Base-by-base conservation (phyloP, 2,329 filamentous ascomycete genomes). In the Amauroascus verrucosus region DNA sequence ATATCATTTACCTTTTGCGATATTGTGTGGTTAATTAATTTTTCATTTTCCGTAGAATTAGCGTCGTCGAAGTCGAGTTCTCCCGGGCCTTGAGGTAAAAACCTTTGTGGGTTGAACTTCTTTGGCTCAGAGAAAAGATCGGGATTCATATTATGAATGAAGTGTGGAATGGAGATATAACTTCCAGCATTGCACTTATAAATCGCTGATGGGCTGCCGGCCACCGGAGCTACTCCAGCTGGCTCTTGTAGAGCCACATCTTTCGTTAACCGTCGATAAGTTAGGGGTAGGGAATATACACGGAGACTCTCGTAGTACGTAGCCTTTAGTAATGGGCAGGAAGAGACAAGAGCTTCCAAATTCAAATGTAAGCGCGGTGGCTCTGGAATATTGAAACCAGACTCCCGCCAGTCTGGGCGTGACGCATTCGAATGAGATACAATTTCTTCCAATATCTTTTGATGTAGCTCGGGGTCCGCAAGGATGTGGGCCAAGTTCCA, bases 401-500 rank as follows among this genome's bases (percentile, higher is more conserved):
- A 70, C 41, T 67, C 65, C 41, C 65, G 59, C 3, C 63, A 63
- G 33, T 59, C 67, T 7, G 67, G 70, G 2, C 70, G 66, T 2
- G 59, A 59, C 8, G 73, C 65, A 41, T 65, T 65, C 14, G 69
- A 71, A 50, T 67, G 73, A 2, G 71, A 67, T 1, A 64, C 63
- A 26, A 77, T 71, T 59, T 79, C 77, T 40, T 65, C 60, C 7
- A 74, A 66, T 16, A 78, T 67, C 7, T 70, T 65, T 13, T 67
- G 60, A 16, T 74, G 59, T 13, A 78, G 65, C 0, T 61, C 61
- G 1, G 67, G 64, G 13, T 70, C 68, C 0, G 70, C 64, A 51
- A 72, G 69, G 37, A 79, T 69, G 47, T 74, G 72, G 24, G 75
- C 63, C 7, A 77, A 57, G 56, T 73, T 70, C 75, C 76, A 79